Evolutionary conservation across 1,284 basidiomycete species (phyloP), one percentile per base, ranked within the genome.

Genomic region (Pseudozyma pruni): DNA sequence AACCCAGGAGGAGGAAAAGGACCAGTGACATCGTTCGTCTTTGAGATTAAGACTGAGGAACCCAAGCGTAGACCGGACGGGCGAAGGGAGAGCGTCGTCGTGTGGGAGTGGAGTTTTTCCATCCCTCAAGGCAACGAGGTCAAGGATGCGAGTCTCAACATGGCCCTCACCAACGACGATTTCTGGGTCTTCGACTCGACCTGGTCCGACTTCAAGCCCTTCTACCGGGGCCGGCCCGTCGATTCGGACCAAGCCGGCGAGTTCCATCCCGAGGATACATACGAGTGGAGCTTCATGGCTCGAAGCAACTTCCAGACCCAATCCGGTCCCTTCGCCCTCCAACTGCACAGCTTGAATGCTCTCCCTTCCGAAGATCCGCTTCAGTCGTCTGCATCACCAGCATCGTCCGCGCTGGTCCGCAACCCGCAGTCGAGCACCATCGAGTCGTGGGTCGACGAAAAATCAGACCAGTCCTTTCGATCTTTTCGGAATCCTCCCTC

Each of bases 41-140:
- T 86, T 25, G 79, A 83, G 6, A 74, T 86, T 42, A 86, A 86
- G 64, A 83, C 82, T 8, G 72, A 78, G 4, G 42, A 78, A 23
- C 81, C 83, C 4, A 69, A 38, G 20, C 72, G 43, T 17, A 58
- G 78, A 45, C 83, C 75, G 23, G 84, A 83, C 67, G 84, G 80
- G 0, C 56, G 82, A 37, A 80, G 71, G 63, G 83, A 78, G 76
- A 83, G 84, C 25, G 79, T 81, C 9, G 35, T 84, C 5, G 81
- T 81, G 1, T 86, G 85, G 75, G 85, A 86, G 74, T 83, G 75
- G 41, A 51, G 66, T 16, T 84, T 86, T 58, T 49, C 72, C 29
- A 41, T 78, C 13, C 55, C 78, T 4, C 49, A 47, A 20, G 2
- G 23, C 9, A 45, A 52, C 16, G 44, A 33, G 2, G 33, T 35